These are phyloP conservation scores for Colletotrichum tropicale DNA, from an alignment of 2,329 filamentous ascomycete genomes.

Conservation along the genomic window DNA sequence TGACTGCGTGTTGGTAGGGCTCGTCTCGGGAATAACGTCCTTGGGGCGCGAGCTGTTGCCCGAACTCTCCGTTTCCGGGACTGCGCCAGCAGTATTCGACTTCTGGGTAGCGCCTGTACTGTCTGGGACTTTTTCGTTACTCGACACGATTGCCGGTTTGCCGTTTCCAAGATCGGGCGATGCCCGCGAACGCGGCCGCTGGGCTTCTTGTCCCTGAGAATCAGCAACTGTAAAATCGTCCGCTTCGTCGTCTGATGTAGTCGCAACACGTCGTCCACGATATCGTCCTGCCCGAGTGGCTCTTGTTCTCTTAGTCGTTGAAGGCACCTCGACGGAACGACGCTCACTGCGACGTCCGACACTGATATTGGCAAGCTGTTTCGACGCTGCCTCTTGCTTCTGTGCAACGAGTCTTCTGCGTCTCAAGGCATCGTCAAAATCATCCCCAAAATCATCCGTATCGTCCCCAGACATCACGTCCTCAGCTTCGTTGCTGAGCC, in stretches of 20 bases:
- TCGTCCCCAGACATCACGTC: constrained; percentile 35
- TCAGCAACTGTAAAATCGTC: constrained; percentile 21
- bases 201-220: constrained; percentile 11
- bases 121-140: constrained; percentile 15
- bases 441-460: constrained; percentile 38
- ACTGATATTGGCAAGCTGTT: constrained; percentile 45
- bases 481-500: constrained; percentile 27
- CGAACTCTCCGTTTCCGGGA: constrained; percentile 9
- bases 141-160: not conserved
- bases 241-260: constrained; percentile 6
- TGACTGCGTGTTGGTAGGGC: constrained; percentile 25
- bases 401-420: constrained; percentile 39
- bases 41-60: constrained; percentile 13
- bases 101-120: constrained; percentile 9
- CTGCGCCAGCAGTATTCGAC: not conserved
- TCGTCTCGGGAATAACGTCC: constrained; percentile 34
- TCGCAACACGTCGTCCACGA: not conserved
- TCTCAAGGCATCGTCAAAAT: constrained; percentile 33
- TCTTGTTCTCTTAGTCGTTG: not conserved
- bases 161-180: not conserved
- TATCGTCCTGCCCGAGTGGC: not conserved
- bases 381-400: constrained; percentile 43
- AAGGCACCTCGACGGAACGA: not conserved
- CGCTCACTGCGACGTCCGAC: constrained; percentile 23
- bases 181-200: not conserved